phyloP scores from a whole-genome alignment of 2,329 filamentous ascomycete species.

The Claviceps cyperi region DNA sequence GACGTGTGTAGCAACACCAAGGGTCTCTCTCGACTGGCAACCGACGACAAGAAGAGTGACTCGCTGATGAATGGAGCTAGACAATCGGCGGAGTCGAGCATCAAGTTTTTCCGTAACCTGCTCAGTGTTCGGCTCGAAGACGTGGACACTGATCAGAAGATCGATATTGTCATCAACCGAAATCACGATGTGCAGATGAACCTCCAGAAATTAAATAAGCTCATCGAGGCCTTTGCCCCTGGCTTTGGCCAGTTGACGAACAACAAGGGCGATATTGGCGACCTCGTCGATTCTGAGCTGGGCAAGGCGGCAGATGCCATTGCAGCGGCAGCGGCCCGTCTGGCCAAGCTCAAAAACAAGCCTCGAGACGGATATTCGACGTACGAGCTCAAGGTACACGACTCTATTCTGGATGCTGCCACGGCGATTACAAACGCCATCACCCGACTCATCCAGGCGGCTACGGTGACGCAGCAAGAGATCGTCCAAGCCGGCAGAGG shows the following conservation, averaged over 20 bases:
- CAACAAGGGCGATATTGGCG: conserved; percentile 74
- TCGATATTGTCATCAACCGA: conserved; percentile 92
- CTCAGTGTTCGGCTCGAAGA: conserved; percentile 89
- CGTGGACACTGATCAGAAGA: conserved; percentile 82
- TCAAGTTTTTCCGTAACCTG: conserved; percentile 87
- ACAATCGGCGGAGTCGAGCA: conserved; percentile 70
- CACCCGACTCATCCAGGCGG: conserved; percentile 85
- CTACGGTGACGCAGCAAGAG: conserved; percentile 83
- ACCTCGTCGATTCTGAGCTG: conserved; percentile 83
- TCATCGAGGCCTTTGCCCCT: conserved; percentile 82
- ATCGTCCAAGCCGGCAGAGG: conserved; percentile 90
- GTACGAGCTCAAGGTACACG: conserved; percentile 91
- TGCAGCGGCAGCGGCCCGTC: conserved; percentile 73
- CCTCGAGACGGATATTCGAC: conserved; percentile 90
- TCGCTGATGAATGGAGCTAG: conserved; percentile 70
- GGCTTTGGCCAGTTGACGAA: conserved; percentile 69
- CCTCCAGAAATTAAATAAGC: conserved; percentile 82
- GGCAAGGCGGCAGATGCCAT: conserved; percentile 92
- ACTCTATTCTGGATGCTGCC: conserved; percentile 85
- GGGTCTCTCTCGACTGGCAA: conserved; percentile 80
- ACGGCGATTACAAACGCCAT: conserved; percentile 90
- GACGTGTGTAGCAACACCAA: conserved; percentile 96
- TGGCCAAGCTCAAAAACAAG: conserved; percentile 90
- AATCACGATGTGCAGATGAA: conserved; percentile 94
- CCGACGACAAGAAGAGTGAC: conserved; percentile 89